Conservation (phyloP, 1,139 yeast species). For the Pichia sp. region DNA sequence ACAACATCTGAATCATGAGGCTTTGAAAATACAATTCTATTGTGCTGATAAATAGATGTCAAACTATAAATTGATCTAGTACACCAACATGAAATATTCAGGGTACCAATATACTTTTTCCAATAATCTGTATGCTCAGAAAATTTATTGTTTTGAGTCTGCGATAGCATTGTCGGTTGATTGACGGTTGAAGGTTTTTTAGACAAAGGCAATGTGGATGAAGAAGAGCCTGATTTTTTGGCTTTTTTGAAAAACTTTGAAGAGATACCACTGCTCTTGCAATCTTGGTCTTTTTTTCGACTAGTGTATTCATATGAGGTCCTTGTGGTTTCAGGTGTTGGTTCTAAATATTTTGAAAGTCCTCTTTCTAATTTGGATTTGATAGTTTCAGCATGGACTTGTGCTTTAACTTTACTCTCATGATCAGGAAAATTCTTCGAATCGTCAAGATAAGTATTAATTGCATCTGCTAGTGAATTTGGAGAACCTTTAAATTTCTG, state of each 20-base stretch:
- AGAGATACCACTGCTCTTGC: not conserved
- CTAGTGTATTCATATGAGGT: constrained; percentile 7
- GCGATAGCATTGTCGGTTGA: not conserved
- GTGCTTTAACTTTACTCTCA: not conserved
- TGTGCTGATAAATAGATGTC: constrained; percentile 38
- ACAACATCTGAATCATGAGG: constrained; percentile 19
- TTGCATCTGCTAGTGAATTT: constrained; percentile 16
- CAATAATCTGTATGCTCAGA: constrained; percentile 6
- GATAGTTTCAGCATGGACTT: not conserved
- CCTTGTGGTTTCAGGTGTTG: not conserved
- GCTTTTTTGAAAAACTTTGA: constrained; percentile 1
- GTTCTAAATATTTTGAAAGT: not conserved
- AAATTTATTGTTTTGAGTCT: too few species aligned
- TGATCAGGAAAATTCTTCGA: constrained; percentile 3
- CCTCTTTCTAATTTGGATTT: not conserved
- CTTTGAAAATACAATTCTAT: constrained; percentile 29
- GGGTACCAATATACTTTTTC: constrained; percentile 50
- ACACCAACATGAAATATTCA: constrained; percentile 75
- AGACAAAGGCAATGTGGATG: not conserved
- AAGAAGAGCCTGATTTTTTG: not conserved
- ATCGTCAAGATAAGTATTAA: constrained; percentile 22
- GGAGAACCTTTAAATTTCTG: constrained; percentile 10
- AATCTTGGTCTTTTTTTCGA: constrained; percentile 3
- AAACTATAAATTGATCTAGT: constrained; percentile 58
- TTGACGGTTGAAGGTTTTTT: not conserved